A percentile compares a stretch with the other conserved stretches of the same genome.
Conservation (phyloP, 345 rosid species). For the Syzygium aqueum region DNA sequence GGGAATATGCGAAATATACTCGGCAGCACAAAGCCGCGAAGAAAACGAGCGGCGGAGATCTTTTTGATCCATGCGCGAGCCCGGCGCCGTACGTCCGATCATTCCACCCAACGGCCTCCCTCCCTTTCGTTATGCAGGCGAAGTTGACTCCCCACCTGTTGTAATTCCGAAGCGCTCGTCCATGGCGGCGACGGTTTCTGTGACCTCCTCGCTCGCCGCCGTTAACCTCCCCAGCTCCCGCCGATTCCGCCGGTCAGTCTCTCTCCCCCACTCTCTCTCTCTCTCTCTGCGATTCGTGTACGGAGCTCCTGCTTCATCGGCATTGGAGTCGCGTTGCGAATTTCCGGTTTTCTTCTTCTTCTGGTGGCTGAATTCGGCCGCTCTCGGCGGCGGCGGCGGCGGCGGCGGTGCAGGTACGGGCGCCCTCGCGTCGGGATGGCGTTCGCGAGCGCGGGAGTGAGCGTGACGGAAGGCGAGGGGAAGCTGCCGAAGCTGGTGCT, state of each 20-base stretch:
- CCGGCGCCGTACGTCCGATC: background rate
- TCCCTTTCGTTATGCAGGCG: background rate
- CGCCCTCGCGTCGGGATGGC: conserved; percentile 38
- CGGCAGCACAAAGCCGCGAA: background rate
- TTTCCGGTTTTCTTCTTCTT: background rate
- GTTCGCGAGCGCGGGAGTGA: conserved; percentile 50
- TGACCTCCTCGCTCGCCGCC: conserved; percentile 30
- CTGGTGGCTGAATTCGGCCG: background rate
- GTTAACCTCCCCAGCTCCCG: conserved; percentile 21
- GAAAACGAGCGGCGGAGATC: background rate
- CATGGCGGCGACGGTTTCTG: conserved; percentile 59
- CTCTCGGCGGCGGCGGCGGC: background rate
- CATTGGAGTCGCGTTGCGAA: background rate
- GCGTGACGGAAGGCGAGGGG: conserved; percentile 74
- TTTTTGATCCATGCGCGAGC: background rate
- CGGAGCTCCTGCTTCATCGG: background rate
- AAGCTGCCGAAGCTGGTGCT: conserved; percentile 79
- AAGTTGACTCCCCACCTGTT: background rate
- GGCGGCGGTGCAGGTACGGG: conserved; percentile 13
- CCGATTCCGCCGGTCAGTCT: conserved; percentile 44
- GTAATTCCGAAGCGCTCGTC: background rate
- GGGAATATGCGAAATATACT: conserved; percentile 5
- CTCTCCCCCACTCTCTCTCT: background rate
- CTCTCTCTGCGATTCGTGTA: background rate
- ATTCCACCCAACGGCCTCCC: background rate